A percentile compares a stretch with the other conserved stretches of the same genome.
phyloP scores from a whole-genome alignment of 768 basidiomycete species.

The Coprinopsis cinerea region DNA sequence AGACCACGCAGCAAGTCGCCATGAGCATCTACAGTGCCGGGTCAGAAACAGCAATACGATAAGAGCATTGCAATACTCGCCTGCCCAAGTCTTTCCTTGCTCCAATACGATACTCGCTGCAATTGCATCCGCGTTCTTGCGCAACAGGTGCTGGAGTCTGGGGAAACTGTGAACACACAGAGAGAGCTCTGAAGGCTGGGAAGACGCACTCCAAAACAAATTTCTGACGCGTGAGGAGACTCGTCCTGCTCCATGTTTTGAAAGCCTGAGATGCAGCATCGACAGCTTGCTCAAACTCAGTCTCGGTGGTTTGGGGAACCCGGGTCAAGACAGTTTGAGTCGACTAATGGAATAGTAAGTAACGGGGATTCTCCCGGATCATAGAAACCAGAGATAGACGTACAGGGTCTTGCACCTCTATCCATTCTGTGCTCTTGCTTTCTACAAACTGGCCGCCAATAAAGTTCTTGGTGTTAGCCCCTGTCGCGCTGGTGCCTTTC shows the following conservation, averaged over 20 bases:
- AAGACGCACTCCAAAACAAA: slow-evolving; percentile 81
- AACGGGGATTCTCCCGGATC: neutral
- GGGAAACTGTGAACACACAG: neutral
- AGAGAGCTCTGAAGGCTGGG: slow-evolving; percentile 1
- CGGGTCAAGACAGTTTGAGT: slow-evolving; percentile 86
- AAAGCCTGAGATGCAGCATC: slow-evolving; percentile 80
- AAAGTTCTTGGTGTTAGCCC: slow-evolving; percentile 88
- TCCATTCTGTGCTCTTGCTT: slow-evolving; percentile 72
- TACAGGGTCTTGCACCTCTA: slow-evolving; percentile 88
- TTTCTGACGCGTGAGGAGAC: slow-evolving; percentile 79
- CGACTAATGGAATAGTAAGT: slow-evolving; percentile 43
- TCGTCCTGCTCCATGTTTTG: slow-evolving; percentile 84
- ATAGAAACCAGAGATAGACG: neutral
- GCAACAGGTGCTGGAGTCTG: slow-evolving; percentile 86
- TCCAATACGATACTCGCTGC: slow-evolving; percentile 89
- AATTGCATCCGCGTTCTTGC: slow-evolving; percentile 79
- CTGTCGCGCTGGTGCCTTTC: slow-evolving; percentile 82
- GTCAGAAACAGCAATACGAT: slow-evolving; percentile 1
- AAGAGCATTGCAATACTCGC: slow-evolving; percentile 29
- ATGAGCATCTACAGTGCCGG: slow-evolving; percentile 72
- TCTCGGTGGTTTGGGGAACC: slow-evolving; percentile 81
- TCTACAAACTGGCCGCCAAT: slow-evolving; percentile 88
- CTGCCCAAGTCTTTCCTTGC: slow-evolving; percentile 91
- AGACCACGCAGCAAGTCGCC: slow-evolving; percentile 91
- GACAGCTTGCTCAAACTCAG: slow-evolving; percentile 81